Evolutionary conservation across 768 basidiomycete species (phyloP).

Genomic region (Lentinula raphanica): DNA sequence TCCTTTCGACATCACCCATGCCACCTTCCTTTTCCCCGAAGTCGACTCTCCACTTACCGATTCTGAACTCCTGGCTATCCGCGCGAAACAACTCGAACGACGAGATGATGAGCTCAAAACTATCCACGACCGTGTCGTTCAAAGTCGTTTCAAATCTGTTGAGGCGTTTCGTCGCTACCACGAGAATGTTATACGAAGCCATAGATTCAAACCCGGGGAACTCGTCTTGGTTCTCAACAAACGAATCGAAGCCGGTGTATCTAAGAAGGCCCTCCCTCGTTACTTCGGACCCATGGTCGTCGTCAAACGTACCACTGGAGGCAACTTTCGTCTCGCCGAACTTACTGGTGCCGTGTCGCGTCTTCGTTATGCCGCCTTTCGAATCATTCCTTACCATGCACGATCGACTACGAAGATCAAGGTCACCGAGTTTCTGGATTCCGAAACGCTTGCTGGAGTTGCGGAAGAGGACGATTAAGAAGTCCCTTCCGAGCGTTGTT

Average conservation of each 20-base stretch:
- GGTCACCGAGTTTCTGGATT: not conserved
- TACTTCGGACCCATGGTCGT: slow-evolving; percentile 21
- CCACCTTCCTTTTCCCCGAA: slow-evolving; percentile 16
- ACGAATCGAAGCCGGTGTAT: slow-evolving; percentile 11
- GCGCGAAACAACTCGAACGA: no score
- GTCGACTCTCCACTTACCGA: slow-evolving; percentile 15
- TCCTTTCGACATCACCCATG: slow-evolving; percentile 17
- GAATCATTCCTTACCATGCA: slow-evolving; percentile 1
- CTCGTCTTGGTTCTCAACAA: slow-evolving; percentile 18
- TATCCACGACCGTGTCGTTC: not conserved
- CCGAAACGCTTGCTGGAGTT: no score
- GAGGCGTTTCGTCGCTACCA: not conserved
- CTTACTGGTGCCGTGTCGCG: not conserved
- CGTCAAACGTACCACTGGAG: slow-evolving; percentile 5
- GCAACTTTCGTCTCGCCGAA: not conserved
- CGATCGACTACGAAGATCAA: not conserved
- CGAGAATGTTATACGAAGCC: slow-evolving; percentile 1
- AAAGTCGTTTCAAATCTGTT: not conserved
- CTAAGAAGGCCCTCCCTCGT: slow-evolving; percentile 10
- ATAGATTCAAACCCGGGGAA: no score
- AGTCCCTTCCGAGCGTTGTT: no score
- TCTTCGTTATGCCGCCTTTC: not conserved
- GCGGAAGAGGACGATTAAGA: no score
- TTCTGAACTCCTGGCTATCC: no score
- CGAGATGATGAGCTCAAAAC: not conserved